Evolutionary conservation across 225 moss, liverwort and hornwort species (phyloP).

Genomic region (Pseudoscleropodium purum): DNA sequence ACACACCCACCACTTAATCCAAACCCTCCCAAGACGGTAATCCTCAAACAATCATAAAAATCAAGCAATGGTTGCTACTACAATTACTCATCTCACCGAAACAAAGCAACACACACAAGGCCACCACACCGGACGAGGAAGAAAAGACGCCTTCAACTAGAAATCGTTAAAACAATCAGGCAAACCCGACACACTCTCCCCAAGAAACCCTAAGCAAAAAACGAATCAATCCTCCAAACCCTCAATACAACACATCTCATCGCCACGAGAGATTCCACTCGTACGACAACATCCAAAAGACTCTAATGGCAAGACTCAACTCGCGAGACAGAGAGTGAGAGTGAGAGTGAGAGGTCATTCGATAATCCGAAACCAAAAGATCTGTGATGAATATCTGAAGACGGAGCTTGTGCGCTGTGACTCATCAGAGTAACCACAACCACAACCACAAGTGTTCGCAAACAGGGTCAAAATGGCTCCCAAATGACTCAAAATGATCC

Average conservation of each 20-base stretch:
- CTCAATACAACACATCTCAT: neutral
- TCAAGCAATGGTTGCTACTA: neutral
- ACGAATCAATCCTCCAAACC: neutral
- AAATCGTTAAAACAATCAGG: neutral
- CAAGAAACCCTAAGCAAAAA: constrained; percentile 1
- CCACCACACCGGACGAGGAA: neutral
- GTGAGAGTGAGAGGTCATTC: neutral
- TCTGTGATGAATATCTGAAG: neutral
- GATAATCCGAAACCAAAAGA: neutral
- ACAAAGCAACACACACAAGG: neutral
- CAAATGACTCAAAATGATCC: neutral
- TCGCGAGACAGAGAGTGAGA: neutral
- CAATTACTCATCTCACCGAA: neutral
- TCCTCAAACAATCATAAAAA: neutral
- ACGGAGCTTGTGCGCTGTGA: neutral
- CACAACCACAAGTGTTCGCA: neutral
- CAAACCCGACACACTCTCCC: neutral
- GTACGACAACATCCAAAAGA: neutral
- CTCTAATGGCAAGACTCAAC: neutral
- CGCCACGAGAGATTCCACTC: neutral
- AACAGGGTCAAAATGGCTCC: neutral
- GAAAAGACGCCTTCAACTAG: neutral
- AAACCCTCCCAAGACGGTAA: neutral
- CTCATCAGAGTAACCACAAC: neutral
- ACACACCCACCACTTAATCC: neutral